phyloP scores from a whole-genome alignment of 2,329 filamentous ascomycete genomes.

The Aspergillus sergii region DNA sequence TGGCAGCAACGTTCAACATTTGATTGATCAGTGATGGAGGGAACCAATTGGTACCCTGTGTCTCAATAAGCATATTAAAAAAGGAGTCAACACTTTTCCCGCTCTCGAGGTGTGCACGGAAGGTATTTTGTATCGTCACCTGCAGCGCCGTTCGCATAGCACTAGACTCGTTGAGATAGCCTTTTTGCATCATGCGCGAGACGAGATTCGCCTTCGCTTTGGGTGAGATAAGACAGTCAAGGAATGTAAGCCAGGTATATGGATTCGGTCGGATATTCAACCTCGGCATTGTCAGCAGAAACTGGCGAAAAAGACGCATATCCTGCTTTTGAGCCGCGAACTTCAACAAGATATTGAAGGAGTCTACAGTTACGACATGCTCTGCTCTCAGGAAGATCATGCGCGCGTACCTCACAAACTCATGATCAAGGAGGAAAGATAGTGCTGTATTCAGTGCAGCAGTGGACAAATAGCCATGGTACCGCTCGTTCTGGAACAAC shows the following conservation, averaged over 20 bases:
- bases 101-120: constrained; percentile 36
- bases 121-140: constrained; percentile 35
- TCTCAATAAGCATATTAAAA: constrained; percentile 39
- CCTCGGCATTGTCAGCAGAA: constrained; percentile 43
- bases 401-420: constrained; percentile 34
- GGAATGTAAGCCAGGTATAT: constrained; percentile 47
- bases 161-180: constrained; percentile 29
- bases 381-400: constrained; percentile 39
- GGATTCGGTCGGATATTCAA: constrained; percentile 42
- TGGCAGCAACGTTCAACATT: constrained; percentile 39
- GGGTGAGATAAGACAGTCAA: constrained; percentile 32
- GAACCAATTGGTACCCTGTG: constrained; percentile 42
- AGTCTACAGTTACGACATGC: constrained; percentile 40
- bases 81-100: constrained; percentile 40
- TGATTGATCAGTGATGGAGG: constrained; percentile 37
- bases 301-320: constrained; percentile 40
- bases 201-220: constrained; percentile 33
- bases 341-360: constrained; percentile 49
- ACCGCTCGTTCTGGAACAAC: constrained; percentile 36
- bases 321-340: constrained; percentile 41
- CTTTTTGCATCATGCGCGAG: constrained; percentile 34
- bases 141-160: constrained; percentile 31
- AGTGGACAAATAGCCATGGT: constrained; percentile 38
- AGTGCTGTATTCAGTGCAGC: constrained; percentile 46
- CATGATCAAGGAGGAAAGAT: constrained; percentile 38